Conservation (phyloP, 164 flowering plant genomes). For the Saururus chinensis region DNA sequence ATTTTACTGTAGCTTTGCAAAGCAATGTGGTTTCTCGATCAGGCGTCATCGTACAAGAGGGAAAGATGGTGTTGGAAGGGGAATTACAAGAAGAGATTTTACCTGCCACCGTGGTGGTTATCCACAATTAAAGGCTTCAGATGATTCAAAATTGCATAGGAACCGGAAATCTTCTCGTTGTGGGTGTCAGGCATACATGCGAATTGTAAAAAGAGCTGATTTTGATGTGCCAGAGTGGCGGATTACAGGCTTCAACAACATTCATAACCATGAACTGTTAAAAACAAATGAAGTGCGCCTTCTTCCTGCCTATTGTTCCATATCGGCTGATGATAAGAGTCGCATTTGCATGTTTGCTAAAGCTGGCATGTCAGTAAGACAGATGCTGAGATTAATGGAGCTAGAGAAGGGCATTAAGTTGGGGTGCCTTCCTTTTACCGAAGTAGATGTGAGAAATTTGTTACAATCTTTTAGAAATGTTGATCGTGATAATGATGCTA, state of each 20-base stretch:
- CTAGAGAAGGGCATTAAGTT: constrained; percentile 69
- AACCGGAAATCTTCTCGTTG: constrained; percentile 79
- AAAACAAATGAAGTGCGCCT: constrained; percentile 44
- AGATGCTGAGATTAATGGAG: constrained; percentile 75
- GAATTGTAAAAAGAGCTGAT: constrained; percentile 68
- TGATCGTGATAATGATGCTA: constrained; percentile 53
- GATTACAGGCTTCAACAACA: constrained; percentile 62
- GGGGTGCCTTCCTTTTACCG: constrained; percentile 69
- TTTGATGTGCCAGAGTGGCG: constrained; percentile 87
- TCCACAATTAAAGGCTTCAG: constrained; percentile 64
- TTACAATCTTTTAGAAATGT: constrained; percentile 64
- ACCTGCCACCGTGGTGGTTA: constrained; percentile 81
- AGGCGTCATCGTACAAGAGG: constrained; percentile 83
- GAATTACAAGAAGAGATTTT: constrained; percentile 76
- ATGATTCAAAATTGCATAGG: constrained; percentile 64
- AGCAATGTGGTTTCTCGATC: constrained; percentile 81
- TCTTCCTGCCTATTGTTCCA: constrained; percentile 54
- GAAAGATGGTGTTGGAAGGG: constrained; percentile 77
- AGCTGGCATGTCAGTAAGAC: no score
- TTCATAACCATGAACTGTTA: constrained; percentile 72
- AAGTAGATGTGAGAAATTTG: constrained; percentile 68
- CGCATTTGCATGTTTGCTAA: constrained; percentile 76
- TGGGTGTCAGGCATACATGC: constrained; percentile 78
- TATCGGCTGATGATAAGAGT: constrained; percentile 66
- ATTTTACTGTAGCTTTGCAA: constrained; percentile 77